A percentile compares a stretch with the other conserved stretches of the same genome.
phyloP scores from a whole-genome alignment of 139 green algal species.

The Marvania coccoides region DNA sequence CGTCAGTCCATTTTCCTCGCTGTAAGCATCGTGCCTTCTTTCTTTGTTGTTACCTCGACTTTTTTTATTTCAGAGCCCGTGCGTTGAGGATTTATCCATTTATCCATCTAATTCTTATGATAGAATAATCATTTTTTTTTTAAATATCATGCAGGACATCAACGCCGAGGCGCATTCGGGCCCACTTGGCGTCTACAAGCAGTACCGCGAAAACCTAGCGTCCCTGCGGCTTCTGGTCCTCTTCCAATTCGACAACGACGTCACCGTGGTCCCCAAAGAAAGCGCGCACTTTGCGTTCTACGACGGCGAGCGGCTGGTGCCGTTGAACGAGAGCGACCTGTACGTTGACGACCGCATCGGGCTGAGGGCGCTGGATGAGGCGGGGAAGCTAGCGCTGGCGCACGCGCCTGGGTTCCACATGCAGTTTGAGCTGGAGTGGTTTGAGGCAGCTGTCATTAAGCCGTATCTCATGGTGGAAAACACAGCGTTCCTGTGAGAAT shows the following conservation, averaged over 20 bases:
- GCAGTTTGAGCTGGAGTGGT: conserved; percentile 75
- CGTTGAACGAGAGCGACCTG: conserved; percentile 27
- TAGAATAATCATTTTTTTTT: too few relatives aligned
- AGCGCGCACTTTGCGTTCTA: conserved; percentile 69
- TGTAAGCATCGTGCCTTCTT: too few relatives aligned
- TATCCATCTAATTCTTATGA: too few relatives aligned
- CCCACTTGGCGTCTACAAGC: too few relatives aligned
- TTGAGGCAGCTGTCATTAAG: conserved; percentile 44
- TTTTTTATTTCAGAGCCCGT: too few relatives aligned
- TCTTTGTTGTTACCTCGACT: too few relatives aligned
- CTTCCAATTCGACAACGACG: conserved; percentile 68
- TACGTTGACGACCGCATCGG: conserved; percentile 63
- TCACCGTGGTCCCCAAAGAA: conserved; percentile 72
- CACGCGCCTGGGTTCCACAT: conserved; percentile 57
- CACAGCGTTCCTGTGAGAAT: too few relatives aligned
- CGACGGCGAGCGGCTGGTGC: conserved; percentile 48
- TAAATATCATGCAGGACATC: too few relatives aligned
- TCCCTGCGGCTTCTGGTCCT: conserved; percentile 66
- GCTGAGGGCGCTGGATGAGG: conserved; percentile 55
- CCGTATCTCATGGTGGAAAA: conserved; percentile 35
- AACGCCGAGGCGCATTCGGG: too few relatives aligned
- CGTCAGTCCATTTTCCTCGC: conserved; percentile 2
- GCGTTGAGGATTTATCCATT: too few relatives aligned
- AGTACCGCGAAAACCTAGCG: conserved; percentile 67
- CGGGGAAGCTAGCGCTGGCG: conserved; percentile 34